Evolutionary conservation across 2,329 filamentous ascomycete genomes (phyloP).

Genomic region (Penicillium sp.): DNA sequence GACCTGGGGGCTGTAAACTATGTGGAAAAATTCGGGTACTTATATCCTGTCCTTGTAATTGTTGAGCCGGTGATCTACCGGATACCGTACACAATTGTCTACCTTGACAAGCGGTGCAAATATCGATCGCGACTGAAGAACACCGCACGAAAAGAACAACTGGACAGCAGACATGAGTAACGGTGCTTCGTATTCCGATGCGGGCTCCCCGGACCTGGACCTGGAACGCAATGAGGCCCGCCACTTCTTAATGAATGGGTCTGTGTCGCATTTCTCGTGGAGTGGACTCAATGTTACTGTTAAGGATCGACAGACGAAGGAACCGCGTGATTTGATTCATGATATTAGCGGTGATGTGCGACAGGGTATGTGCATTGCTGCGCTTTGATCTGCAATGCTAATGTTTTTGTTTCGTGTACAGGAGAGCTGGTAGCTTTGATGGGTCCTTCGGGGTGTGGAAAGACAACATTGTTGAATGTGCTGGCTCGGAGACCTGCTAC

Average conservation of each 20-base stretch:
- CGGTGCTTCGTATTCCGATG: not conserved
- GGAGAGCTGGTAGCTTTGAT: slow-evolving; percentile 77
- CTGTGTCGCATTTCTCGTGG: slow-evolving; percentile 67
- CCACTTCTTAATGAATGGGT: slow-evolving; percentile 55
- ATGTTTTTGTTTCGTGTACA: slow-evolving; percentile 18
- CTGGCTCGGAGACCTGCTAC: slow-evolving; percentile 64
- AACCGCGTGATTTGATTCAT: slow-evolving; percentile 63
- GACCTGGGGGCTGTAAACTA: not conserved
- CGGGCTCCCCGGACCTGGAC: slow-evolving; percentile 27
- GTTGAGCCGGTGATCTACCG: not conserved
- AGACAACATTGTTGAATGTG: slow-evolving; percentile 80
- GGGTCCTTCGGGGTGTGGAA: slow-evolving; percentile 73
- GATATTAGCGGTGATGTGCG: slow-evolving; percentile 64
- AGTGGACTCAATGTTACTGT: slow-evolving; percentile 67
- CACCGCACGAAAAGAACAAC: not conserved
- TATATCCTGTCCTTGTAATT: not conserved
- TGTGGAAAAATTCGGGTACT: not conserved
- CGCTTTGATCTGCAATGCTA: not conserved
- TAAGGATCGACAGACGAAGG: slow-evolving; percentile 67
- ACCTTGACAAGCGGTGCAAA: not conserved
- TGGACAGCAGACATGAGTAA: not conserved
- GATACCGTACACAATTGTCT: not conserved
- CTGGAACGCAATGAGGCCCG: slow-evolving; percentile 32
- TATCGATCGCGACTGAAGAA: not conserved
- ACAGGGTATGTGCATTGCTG: slow-evolving; percentile 50